Conservation (phyloP, 2,329 filamentous ascomycete species). For the Ophiobolus disseminans region DNA sequence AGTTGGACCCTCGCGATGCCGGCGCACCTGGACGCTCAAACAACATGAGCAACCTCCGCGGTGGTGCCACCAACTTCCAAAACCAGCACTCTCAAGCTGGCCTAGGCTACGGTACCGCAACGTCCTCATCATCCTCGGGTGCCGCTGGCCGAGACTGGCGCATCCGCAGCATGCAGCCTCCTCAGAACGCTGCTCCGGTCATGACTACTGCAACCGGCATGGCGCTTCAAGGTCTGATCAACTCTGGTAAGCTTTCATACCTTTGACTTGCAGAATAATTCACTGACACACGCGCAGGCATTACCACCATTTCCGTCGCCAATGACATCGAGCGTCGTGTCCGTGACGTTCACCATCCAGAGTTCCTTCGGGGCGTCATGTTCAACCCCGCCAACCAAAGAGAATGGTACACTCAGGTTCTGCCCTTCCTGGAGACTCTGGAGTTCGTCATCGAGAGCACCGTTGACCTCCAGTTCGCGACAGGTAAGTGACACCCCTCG, state of each 20-base stretch:
- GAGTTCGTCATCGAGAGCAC: constrained; percentile 22
- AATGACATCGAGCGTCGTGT: constrained; percentile 20
- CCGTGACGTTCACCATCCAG: constrained; percentile 7
- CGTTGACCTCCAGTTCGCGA: constrained; percentile 19
- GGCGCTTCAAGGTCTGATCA: background rate
- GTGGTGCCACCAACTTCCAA: background rate
- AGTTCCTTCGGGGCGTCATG: constrained; percentile 17
- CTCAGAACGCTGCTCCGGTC: too few relatives aligned
- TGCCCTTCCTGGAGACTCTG: constrained; percentile 14
- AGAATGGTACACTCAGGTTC: constrained; percentile 16
- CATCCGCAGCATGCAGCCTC: too few relatives aligned
- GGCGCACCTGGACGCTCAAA: background rate
- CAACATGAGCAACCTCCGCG: background rate
- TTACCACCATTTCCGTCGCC: constrained; percentile 11
- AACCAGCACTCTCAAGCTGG: too few relatives aligned
- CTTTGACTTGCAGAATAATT: background rate
- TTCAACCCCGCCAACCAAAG: background rate
- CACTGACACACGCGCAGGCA: constrained; percentile 1
- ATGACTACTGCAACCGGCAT: too few relatives aligned
- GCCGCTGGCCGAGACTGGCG: too few relatives aligned
- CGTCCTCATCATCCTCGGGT: background rate
- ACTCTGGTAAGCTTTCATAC: background rate
- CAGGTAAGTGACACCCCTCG: too few relatives aligned
- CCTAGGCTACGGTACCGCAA: background rate
- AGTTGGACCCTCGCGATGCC: background rate